Conservation (phyloP, 345 rosid species). For the Clausena lansium region DNA sequence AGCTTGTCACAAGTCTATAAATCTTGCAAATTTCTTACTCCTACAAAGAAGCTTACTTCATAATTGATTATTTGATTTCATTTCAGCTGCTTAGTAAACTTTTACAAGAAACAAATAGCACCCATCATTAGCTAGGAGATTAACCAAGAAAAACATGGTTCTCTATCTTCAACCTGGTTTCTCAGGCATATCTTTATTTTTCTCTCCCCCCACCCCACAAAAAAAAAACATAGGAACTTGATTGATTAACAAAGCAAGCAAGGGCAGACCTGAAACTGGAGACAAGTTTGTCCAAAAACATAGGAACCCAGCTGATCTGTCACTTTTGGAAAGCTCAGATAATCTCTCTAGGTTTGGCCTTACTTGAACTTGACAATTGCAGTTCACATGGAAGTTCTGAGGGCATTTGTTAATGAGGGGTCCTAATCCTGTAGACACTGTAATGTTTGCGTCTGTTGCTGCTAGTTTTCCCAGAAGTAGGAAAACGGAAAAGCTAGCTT, state of each 20-base stretch:
- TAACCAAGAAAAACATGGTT: neutral
- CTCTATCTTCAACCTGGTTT: neutral
- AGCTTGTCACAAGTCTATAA: neutral
- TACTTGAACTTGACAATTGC: conserved; percentile 14
- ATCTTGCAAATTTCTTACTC: neutral
- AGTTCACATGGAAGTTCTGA: conserved; percentile 22
- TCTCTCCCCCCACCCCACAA: neutral
- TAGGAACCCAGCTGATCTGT: conserved; percentile 14
- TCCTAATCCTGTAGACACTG: neutral
- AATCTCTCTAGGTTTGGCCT: neutral
- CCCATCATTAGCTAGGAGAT: neutral
- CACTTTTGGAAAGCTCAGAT: conserved; percentile 4
- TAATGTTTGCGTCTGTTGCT: neutral
- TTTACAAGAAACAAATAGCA: neutral
- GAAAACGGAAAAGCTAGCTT: neutral
- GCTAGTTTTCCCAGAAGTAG: neutral
- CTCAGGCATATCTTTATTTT: neutral
- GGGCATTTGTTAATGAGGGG: conserved; percentile 5
- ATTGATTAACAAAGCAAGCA: neutral
- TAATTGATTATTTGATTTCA: neutral
- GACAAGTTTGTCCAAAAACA: conserved; percentile 15
- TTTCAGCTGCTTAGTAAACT: neutral
- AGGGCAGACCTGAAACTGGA: neutral
- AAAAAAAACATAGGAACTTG: no score
- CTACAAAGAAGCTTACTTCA: neutral